These are phyloP conservation scores for Phlebiopsis gigantea DNA, from an alignment of 768 basidiomycete genomes.

Conservation along the genomic window DNA sequence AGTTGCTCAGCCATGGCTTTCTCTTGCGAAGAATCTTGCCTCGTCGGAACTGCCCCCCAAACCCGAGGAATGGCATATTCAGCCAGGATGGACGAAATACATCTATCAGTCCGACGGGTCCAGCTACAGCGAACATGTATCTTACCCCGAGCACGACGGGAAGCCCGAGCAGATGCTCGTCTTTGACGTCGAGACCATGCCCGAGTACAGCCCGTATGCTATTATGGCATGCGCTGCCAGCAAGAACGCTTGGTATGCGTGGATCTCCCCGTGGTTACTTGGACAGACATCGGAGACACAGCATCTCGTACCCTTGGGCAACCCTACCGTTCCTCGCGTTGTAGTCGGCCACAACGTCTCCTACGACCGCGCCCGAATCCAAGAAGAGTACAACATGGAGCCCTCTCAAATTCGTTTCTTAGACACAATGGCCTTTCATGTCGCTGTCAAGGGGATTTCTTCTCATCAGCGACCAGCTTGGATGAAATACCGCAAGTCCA, in stretches of 20 bases:
- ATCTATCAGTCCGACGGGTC: constrained; percentile 65
- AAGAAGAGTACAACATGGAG: constrained; percentile 74
- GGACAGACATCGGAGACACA: constrained; percentile 46
- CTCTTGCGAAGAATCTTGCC: constrained; percentile 58
- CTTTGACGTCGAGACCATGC: constrained; percentile 95
- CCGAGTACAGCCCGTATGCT: constrained; percentile 72
- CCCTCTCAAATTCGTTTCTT: constrained; percentile 74
- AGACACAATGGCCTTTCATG: constrained; percentile 94
- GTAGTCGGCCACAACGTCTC: constrained; percentile 94
- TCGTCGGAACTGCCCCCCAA: constrained; percentile 51
- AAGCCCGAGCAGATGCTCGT: constrained; percentile 68
- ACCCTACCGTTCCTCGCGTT: constrained; percentile 46
- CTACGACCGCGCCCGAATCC: constrained; percentile 81
- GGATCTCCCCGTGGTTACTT: constrained; percentile 93
- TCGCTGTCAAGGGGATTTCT: constrained; percentile 90
- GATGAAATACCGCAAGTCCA: constrained; percentile 78
- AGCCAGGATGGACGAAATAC: constrained; percentile 91
- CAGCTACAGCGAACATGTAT: constrained; percentile 68
- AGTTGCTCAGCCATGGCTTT: constrained; percentile 73
- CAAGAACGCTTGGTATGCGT: constrained; percentile 85
- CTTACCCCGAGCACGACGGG: constrained; percentile 58
- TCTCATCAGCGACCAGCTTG: constrained; percentile 92
- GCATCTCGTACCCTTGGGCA: constrained; percentile 75
- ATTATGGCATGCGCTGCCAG: constrained; percentile 88
- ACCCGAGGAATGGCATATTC: constrained; percentile 48